Evolutionary conservation across 805 yeast species (phyloP).

Genomic region (Priceomyces carsonii): DNA sequence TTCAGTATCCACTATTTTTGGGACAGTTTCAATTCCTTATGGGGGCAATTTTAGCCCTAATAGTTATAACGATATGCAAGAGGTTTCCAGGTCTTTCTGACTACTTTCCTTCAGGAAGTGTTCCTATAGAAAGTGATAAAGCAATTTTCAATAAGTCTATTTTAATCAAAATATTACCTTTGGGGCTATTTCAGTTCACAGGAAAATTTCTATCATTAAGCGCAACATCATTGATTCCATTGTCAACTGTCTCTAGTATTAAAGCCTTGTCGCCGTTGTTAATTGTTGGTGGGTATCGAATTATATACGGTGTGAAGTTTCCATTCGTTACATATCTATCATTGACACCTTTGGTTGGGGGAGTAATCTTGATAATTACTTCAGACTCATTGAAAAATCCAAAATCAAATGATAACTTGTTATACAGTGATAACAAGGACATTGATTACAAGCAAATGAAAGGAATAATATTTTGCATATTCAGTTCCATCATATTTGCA

Average conservation of each 20-base stretch:
- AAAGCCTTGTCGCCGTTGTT: slow-evolving; percentile 66
- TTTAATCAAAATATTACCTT: slow-evolving; percentile 53
- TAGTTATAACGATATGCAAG: slow-evolving; percentile 36
- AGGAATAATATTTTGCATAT: slow-evolving; percentile 69
- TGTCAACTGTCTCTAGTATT: slow-evolving; percentile 71
- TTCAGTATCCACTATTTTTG: slow-evolving; percentile 61
- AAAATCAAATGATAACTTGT: slow-evolving; percentile 5
- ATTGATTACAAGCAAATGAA: slow-evolving; percentile 37
- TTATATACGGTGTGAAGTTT: slow-evolving; percentile 50
- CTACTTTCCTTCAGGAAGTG: slow-evolving; percentile 54
- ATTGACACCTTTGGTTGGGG: slow-evolving; percentile 50
- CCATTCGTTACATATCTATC: slow-evolving; percentile 54
- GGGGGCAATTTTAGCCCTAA: slow-evolving; percentile 45
- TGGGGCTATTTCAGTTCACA: slow-evolving; percentile 64
- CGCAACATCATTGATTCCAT: slow-evolving; percentile 65
- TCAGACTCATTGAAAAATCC: slow-evolving; percentile 21
- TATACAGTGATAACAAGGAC: slow-evolving; percentile 11
- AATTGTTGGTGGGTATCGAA: slow-evolving; percentile 56
- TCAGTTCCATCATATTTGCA: slow-evolving; percentile 75
- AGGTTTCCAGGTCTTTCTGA: slow-evolving; percentile 26
- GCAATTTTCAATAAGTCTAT: slow-evolving; percentile 28
- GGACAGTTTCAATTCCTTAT: slow-evolving; percentile 64
- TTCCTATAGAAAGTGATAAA: slow-evolving; percentile 39
- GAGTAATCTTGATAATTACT: slow-evolving; percentile 52
- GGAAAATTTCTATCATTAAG: slow-evolving; percentile 64